Evolutionary conservation across 164 flowering plant species (phyloP), one percentile per base, ranked within the genome.

Genomic region (Sextonia rubra): DNA sequence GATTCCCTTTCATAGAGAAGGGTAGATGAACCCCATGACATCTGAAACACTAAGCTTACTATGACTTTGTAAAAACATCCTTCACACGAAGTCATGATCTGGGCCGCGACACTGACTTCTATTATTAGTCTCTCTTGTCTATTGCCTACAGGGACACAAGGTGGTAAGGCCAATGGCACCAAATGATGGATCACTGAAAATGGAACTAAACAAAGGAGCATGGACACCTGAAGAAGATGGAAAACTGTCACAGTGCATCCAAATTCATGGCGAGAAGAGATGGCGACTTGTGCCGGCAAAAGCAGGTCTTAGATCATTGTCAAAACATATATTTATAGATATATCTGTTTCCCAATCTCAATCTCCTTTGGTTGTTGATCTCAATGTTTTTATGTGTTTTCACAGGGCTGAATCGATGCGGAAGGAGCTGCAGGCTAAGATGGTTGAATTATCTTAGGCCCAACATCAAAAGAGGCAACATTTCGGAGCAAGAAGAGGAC

Each of bases 131-230:
- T 52, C 49, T 47, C 4, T 20, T 11, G 58, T 18, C 58, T 18
- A 52, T 3, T 20, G 15, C 58, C 17, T 20, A 52, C n/a, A 64
- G 8, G 27, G n/a, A 64, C 15, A 27, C 37, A 64, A 12, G 9
- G 30, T 3, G 67, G 5, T 14, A 17, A 17, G n/a, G 20, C n/a
- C 20, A 64, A 30, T 64, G 67, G 44, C 67, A 25, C 37, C 67
- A 29, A 64, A 52, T 5, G 12, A 27, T 64, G 22, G n/a, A 15
- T 26, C 24, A 2, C 47, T 20, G n/a, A 85, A 83, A 80, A 70
- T 76, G 58, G 82, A 82, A 63, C 82, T 80, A 69, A 87, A 80
- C 64, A 80, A 71, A 77, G 84, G 84, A 70, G 82, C 84, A 12
- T 81, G 84, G 84, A 76, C 80, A 56, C 76, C 82, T 20, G 29